Evolutionary conservation across 139 green algal genomes (phyloP), one percentile per base, ranked within the genome.

Genomic region (Chlamydomonas eustigma): DNA sequence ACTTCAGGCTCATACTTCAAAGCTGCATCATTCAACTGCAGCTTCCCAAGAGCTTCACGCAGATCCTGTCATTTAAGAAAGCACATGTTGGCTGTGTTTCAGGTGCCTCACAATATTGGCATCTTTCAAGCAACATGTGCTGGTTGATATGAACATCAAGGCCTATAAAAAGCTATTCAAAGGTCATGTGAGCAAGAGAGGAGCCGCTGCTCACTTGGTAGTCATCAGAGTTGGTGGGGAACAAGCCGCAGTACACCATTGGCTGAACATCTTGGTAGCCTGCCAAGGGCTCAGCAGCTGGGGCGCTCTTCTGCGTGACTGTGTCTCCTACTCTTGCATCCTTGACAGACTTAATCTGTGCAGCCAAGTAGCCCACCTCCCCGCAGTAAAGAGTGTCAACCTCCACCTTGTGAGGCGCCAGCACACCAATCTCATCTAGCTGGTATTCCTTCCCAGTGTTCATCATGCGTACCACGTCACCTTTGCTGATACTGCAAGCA

Each of bases 181-280:
- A n/a, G n/a, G n/a, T n/a, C n/a, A n/a, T n/a, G n/a, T n/a, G n/a
- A n/a, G n/a, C n/a, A n/a, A n/a, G n/a, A n/a, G n/a, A n/a, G n/a
- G n/a, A n/a, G n/a, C 44, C 44, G 12, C 18, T 18, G 12, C 76
- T 22, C 28, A 88, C 82, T 78, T 92, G 88, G 80, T 92, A 92
- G 44, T 95, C 77, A 75, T 94, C 87, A n/a, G 85, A 73, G 75
- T 93, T 88, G 1, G 87, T 95, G 44, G 95, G 95, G 83, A 98
- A 99, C 28, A 99, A 87, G 31, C 95, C 95, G 81, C 92, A 98
- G 87, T 94, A 99, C 69, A 99, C 95, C 92, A 97, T 98, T 4
- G 95, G 94, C 89, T 88, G 83, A 31, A 93, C 93, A 64, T 98
- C 91, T 50, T 87, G 38, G 80, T 98, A 98, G 83, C 90, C 83